Base-by-base conservation (phyloP, 495 filamentous ascomycete genomes). In the Lasiosphaeria ovina region DNA sequence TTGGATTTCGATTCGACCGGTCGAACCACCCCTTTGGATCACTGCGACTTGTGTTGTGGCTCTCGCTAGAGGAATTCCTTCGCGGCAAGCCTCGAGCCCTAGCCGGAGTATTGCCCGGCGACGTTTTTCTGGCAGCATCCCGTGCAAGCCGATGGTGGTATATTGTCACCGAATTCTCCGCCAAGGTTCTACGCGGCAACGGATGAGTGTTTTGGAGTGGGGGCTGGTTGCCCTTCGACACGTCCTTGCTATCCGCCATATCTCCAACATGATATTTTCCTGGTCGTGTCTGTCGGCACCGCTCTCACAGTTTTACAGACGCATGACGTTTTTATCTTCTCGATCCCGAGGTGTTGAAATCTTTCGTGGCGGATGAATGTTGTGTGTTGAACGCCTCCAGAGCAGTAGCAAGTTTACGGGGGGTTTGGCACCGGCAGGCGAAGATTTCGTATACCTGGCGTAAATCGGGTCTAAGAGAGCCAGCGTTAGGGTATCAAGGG, bases 11-110 rank as follows among this genome's bases (percentile, higher is more conserved):
- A 50, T 81, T 82, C 14, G 74, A 79, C 8, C 61, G 62, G 51
- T 78, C 70, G 64, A 81, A 81, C 80, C 80, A 83, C 34, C 67
- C 74, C 47, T 71, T 74, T 3, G 75, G 63, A 34, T 78, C 76
- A 51, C 76, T 77, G 7, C 64, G 58, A 36, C 66, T 57, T 3
- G 77, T 78, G 40, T 74, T 69, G 51, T 73, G 67, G 58, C 75
- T 79, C 12, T 76, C 77, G 3, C 66, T 74, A 0, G 77, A 79
- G 9, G 74, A 78, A 38, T 75, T 68, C 45, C 71, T 66, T 48
- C 75, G 66, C 2, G 71, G 66, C 6, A 62, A 65, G 16, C 35
- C 60, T 6, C 51, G 51, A 9, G 36, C 56, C 14, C 31, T 40
- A 6, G 58, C 32, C 40, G 51, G 4, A 33, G 33, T 60, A n/a